Base-by-base conservation (phyloP, 2,329 filamentous ascomycete genomes). In the Eutypella sp. region DNA sequence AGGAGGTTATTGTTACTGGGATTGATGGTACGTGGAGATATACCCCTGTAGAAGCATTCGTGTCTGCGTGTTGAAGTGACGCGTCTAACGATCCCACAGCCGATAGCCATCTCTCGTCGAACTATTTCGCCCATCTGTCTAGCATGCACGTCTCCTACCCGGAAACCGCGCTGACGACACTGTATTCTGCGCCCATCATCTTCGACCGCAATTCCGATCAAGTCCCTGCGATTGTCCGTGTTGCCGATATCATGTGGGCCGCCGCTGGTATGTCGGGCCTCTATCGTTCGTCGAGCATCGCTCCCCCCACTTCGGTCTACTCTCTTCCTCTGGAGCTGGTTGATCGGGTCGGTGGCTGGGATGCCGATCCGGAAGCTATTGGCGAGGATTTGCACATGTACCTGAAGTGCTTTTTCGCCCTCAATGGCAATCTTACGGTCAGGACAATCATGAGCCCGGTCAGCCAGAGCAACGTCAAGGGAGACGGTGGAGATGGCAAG, bases 301-400 rank as follows among this genome's bases (percentile, higher is more conserved):
- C 82, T 15, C 85, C 85, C 11, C 85, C 85, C 2, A 88, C 84
- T 0, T 88, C 85, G 0, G 85, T 88, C 27, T 89, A 88, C 59
- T 87, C 84, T 5, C 63, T 88, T 0, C 80, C 84, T 1, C 74
- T 89, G 34, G 74, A 78, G 39, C 67, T 89, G 15, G 77, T 84
- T 34, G 83, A 87, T 55, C 74, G 78, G 23, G 84, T 87, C 24
- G 82, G 82, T 9, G 85, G 85, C 22, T 89, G 84, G 85, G 85
- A 88, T 59, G 78, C 79, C 44, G 82, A 79, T 42, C 74, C 79
- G 1, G 84, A 86, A 49, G 84, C 85, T 18, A 88, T 89, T 54
- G 85, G 85, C 37, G 85, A 89, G 64, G 85, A 88, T 58, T 66
- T 88, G 58, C 85, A 89, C 68, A 88, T 88, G 85, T 85, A 85